Base-by-base conservation (phyloP, 169 alveolate genomes). In the Babesia divergens region DNA sequence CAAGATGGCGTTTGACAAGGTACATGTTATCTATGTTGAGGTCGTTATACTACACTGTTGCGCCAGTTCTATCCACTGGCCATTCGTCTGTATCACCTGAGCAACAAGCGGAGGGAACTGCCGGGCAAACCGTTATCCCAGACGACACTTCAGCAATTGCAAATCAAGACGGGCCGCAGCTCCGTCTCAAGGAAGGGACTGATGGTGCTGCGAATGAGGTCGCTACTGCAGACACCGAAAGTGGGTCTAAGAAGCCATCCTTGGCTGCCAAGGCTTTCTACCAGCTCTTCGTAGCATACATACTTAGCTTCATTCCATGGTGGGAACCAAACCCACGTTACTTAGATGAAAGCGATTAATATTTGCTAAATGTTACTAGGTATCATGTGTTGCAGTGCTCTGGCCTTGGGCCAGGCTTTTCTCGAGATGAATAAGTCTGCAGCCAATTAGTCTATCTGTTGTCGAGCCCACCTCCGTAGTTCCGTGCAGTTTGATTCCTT, bases 301-400 rank as follows among this genome's bases (percentile, higher is more conserved):
- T 88, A 16, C 70, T 88, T 75, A 88, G 91, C 43, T 47, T 88
- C 26, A 34, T 88, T 22, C 93, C 93, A 2, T 88, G 93, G 93
- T 88, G 93, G 93, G 91, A 79, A 22, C 93, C 93, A 20, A 84
- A 88, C 47, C 87, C 84, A 37, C 71, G 62, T 5, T 88, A 88
- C 60, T 60, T 88, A 47, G 86, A 74, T 67, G 59, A 71, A n/a
- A 66, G 37, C 26, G 22, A 38, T n/a, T 47, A 71, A 34, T 6
- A 4, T 26, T 9, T 28, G 51, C 26, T n/a, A 6, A 9, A 11
- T 32, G 20, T 29, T 40, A 38, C 22, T n/a, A 24, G 16, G 51
- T 1, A 13, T 31, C 3, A 3, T 5, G 22, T 16, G 34, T 2
- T 28, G 1, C 37, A 13, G 42, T n/a, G 14, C 1, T n/a, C 4